Conservation (phyloP, 495 filamentous ascomycete species). For the Penicillium bovifimosum region DNA sequence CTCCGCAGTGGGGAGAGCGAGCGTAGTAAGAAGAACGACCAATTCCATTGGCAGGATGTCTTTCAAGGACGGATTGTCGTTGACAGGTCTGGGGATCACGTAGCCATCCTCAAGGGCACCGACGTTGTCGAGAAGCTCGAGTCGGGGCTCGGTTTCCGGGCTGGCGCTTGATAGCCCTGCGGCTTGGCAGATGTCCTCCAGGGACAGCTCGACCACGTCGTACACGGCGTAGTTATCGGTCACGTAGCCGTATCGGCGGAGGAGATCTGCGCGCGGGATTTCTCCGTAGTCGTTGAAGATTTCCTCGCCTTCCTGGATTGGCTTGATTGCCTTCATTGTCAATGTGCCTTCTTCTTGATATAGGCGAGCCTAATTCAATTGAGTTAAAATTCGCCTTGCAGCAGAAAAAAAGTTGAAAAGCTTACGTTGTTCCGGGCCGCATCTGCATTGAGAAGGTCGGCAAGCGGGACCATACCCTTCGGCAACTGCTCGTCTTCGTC, state of each 20-base stretch:
- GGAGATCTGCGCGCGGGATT: constrained; percentile 72
- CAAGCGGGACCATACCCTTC: constrained; percentile 89
- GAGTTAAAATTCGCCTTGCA: constrained; percentile 6
- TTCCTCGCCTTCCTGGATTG: constrained; percentile 66
- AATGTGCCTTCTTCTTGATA: constrained; percentile 62
- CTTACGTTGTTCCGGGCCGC: constrained; percentile 72
- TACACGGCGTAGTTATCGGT: constrained; percentile 67
- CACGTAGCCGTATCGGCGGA: constrained; percentile 86
- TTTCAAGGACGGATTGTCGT: constrained; percentile 27
- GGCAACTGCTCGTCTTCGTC: constrained; percentile 58
- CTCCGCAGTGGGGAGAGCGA: constrained; percentile 38
- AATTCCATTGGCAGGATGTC: constrained; percentile 45
- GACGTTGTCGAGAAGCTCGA: constrained; percentile 45
- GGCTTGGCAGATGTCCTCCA: constrained; percentile 48
- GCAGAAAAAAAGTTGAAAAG: background rate
- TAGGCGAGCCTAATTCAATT: constrained; percentile 49
- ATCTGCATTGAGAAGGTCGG: constrained; percentile 90
- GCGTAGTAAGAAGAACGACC: constrained; percentile 41
- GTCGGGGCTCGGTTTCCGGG: constrained; percentile 37
- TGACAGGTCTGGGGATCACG: constrained; percentile 37
- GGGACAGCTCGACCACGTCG: constrained; percentile 77
- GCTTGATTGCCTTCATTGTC: constrained; percentile 60
- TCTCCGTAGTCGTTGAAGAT: constrained; percentile 90
- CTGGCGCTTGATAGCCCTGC: constrained; percentile 38
- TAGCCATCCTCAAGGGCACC: constrained; percentile 53